These are phyloP conservation scores for Lachnellula cervina DNA, from an alignment of 2,329 filamentous ascomycete species.

Conservation along the genomic window DNA sequence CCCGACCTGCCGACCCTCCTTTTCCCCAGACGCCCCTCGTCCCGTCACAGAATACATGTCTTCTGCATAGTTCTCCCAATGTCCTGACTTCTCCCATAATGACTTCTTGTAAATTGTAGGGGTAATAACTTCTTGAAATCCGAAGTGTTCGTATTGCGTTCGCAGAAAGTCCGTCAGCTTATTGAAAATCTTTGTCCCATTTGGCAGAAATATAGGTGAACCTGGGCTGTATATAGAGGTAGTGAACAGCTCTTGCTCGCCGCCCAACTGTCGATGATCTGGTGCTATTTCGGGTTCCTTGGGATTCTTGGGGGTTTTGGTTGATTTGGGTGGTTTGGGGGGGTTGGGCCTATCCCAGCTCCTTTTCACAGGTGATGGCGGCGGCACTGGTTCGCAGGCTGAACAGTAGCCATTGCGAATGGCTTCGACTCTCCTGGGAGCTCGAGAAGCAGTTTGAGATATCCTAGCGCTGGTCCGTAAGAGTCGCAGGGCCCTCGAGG, in stretches of 20 bases:
- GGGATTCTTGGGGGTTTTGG: constrained; percentile 5
- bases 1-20: constrained; percentile 39
- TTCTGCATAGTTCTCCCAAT: constrained; percentile 84
- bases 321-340: constrained; percentile 15
- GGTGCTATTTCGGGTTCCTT: constrained; percentile 19
- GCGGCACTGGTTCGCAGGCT: constrained; percentile 22
- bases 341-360: constrained; percentile 6
- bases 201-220: constrained; percentile 78
- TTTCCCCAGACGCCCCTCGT: constrained; percentile 25
- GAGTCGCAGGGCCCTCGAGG: constrained; percentile 26
- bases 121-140: constrained; percentile 83
- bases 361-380: constrained; percentile 1
- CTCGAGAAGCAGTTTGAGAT: constrained; percentile 6
- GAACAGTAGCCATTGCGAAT: constrained; percentile 29
- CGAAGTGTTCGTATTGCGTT: constrained; percentile 77
- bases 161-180: constrained; percentile 77
- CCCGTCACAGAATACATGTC: constrained; percentile 84
- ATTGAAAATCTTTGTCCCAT: constrained; percentile 78
- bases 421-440: constrained; percentile 3
- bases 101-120: constrained; percentile 88
- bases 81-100: constrained; percentile 79
- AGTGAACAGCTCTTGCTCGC: constrained; percentile 72
- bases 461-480: constrained; percentile 13
- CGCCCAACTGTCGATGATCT: constrained; percentile 57
- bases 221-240: constrained; percentile 77